Conservation (phyloP, 1,139 yeast species). For the Geotrichum klebahnii region DNA sequence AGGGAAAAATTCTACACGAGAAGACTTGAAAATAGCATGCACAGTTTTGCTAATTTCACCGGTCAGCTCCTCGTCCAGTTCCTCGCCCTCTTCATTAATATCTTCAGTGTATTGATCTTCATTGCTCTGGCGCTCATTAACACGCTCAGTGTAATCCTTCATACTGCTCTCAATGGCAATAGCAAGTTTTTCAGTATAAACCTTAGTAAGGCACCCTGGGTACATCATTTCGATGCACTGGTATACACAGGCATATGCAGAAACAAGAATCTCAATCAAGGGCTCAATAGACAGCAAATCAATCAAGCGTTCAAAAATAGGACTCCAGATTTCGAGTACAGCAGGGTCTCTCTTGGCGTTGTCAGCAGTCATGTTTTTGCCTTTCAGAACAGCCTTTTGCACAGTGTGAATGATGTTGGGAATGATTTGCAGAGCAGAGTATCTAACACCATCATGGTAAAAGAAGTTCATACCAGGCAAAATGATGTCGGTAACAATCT, state of each 20-base stretch:
- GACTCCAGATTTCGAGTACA: slow-evolving; percentile 64
- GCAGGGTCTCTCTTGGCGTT: slow-evolving; percentile 45
- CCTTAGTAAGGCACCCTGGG: slow-evolving; percentile 50
- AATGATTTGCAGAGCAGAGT: slow-evolving; percentile 78
- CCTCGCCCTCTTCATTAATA: slow-evolving; percentile 69
- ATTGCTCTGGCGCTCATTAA: slow-evolving; percentile 56
- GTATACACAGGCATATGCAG: slow-evolving; percentile 69
- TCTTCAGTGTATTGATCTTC: slow-evolving; percentile 66
- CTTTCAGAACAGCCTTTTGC: slow-evolving; percentile 30
- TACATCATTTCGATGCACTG: slow-evolving; percentile 68
- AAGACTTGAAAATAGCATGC: slow-evolving; percentile 66
- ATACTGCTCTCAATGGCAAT: slow-evolving; percentile 59
- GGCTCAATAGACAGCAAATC: slow-evolving; percentile 73
- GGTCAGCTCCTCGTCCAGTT: slow-evolving; percentile 80
- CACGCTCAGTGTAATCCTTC: slow-evolving; percentile 67
- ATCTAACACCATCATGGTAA: slow-evolving; percentile 91
- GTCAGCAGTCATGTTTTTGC: slow-evolving; percentile 39
- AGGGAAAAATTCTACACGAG: slow-evolving; percentile 56
- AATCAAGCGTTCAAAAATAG: slow-evolving; percentile 63
- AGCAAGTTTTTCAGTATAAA: slow-evolving; percentile 57
- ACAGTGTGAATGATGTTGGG: slow-evolving; percentile 71
- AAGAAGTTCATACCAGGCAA: slow-evolving; percentile 87
- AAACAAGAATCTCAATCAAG: slow-evolving; percentile 73
- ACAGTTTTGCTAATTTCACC: slow-evolving; percentile 81
- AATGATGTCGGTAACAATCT: slow-evolving; percentile 72